These are phyloP conservation scores for Tolypocladium tropicale DNA, from an alignment of 2,329 filamentous ascomycete species.

Conservation along the genomic window DNA sequence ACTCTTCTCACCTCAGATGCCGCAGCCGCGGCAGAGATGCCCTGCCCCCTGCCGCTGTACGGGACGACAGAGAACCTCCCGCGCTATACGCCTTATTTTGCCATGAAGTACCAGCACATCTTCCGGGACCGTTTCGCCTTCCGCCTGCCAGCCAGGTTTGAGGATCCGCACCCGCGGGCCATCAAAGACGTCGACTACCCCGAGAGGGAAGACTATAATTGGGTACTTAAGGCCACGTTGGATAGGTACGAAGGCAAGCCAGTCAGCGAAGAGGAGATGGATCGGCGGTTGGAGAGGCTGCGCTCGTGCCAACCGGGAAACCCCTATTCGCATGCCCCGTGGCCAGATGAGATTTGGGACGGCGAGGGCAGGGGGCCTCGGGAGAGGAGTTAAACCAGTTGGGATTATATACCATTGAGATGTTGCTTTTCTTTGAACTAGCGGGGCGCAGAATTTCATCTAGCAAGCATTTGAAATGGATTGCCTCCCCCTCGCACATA, in stretches of 20 bases:
- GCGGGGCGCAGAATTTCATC: too few species aligned
- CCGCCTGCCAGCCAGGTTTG: not conserved
- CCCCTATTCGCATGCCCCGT: not conserved
- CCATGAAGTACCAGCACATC: not conserved
- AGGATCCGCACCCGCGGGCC: not conserved
- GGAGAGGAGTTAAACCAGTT: not conserved
- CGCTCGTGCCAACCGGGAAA: not conserved
- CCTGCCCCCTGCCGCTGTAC: not conserved
- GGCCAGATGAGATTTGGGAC: not conserved
- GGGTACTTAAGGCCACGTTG: not conserved
- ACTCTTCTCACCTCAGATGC: not conserved
- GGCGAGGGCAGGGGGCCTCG: not conserved
- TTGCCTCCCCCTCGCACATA: too few species aligned
- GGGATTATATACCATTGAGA: not conserved
- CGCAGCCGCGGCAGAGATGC: not conserved
- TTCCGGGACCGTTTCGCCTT: not conserved
- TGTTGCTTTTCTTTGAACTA: not conserved
- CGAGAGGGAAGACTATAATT: not conserved
- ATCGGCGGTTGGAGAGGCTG: not conserved
- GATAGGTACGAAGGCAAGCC: not conserved
- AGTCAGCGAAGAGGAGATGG: not conserved
- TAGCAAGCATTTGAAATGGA: too few species aligned
- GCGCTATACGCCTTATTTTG: not conserved
- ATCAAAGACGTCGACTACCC: not conserved
- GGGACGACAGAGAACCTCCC: not conserved